A percentile compares a stretch with the other conserved stretches of the same genome.
These are phyloP conservation scores for Fraxinus greggii DNA, from an alignment of 305 asterid genomes.

Conservation along the genomic window DNA sequence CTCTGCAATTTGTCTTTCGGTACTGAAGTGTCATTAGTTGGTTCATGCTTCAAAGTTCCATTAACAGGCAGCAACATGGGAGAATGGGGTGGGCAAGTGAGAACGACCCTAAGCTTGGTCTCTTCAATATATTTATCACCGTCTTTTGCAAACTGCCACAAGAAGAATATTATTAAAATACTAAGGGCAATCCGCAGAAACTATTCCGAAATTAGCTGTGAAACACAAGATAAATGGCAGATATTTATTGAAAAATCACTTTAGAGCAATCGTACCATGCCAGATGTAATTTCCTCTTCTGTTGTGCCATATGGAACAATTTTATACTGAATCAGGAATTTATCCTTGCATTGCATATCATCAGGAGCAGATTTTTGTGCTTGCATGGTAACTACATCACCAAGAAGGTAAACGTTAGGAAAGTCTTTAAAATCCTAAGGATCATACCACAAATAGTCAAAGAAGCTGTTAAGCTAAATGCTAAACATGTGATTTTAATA, in stretches of 20 bases:
- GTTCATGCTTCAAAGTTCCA: conserved; percentile 59
- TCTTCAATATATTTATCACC: conserved; percentile 63
- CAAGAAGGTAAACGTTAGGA: not conserved
- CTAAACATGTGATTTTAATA: conserved; percentile 2
- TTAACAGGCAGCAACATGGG: conserved; percentile 56
- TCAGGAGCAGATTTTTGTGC: conserved; percentile 66
- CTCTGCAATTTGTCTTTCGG: conserved; percentile 40
- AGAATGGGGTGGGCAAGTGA: conserved; percentile 46
- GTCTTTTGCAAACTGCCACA: conserved; percentile 63
- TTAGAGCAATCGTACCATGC: conserved; percentile 53
- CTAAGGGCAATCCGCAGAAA: not conserved
- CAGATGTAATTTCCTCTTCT: conserved; percentile 66
- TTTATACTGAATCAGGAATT: conserved; percentile 80
- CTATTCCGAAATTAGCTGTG: not conserved
- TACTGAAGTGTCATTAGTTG: conserved; percentile 34
- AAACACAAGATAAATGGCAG: conserved; percentile 12
- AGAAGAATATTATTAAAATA: not conserved
- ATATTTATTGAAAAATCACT: conserved; percentile 20
- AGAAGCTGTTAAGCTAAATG: not conserved
- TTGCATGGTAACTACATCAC: conserved; percentile 72
- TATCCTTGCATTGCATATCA: conserved; percentile 80
- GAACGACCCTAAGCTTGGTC: conserved; percentile 75
- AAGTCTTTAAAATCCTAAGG: conserved; percentile 1
- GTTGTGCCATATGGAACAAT: conserved; percentile 66
- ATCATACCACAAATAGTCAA: not conserved